These are phyloP conservation scores for Zygoascus meyerae DNA, from an alignment of 1,139 yeast genomes.

Conservation along the genomic window DNA sequence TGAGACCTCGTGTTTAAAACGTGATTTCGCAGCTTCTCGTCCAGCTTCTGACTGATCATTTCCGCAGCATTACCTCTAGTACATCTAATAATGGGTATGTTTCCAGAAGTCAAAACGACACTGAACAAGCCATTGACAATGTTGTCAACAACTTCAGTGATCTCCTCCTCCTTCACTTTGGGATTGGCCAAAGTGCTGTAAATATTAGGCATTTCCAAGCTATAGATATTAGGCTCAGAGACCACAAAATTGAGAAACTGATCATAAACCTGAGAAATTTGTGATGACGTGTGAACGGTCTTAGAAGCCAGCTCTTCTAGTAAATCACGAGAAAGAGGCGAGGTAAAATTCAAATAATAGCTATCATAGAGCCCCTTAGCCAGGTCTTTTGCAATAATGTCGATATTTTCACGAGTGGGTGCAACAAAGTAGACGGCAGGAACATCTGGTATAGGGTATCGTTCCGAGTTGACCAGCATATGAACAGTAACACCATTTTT, in stretches of 20 bases:
- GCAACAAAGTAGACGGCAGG: slow-evolving; percentile 90
- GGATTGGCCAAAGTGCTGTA: slow-evolving; percentile 70
- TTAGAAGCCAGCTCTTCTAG: slow-evolving; percentile 85
- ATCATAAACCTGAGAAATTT: slow-evolving; percentile 83
- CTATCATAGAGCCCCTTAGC: slow-evolving; percentile 68
- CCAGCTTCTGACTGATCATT: slow-evolving; percentile 80
- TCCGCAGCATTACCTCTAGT: slow-evolving; percentile 95
- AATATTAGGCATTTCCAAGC: slow-evolving; percentile 61
- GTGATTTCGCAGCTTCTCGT: slow-evolving; percentile 75
- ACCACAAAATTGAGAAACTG: slow-evolving; percentile 89
- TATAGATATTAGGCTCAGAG: slow-evolving; percentile 86
- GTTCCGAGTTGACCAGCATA: slow-evolving; percentile 57
- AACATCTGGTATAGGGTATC: slow-evolving; percentile 84
- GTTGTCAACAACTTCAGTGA: slow-evolving; percentile 58
- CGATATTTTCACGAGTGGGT: slow-evolving; percentile 74
- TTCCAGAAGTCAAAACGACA: slow-evolving; percentile 66
- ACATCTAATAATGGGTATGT: slow-evolving; percentile 84
- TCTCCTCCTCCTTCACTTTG: slow-evolving; percentile 63
- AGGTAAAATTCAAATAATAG: slow-evolving; percentile 79
- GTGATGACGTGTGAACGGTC: slow-evolving; percentile 60
- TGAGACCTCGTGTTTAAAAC: slow-evolving; percentile 56
- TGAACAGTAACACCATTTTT: slow-evolving; percentile 90
- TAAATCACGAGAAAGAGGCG: slow-evolving; percentile 66
- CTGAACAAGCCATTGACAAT: slow-evolving; percentile 80
- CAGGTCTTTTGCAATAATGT: slow-evolving; percentile 64